Evolutionary conservation across 169 alveolate species (phyloP).

Genomic region (Plasmodium vivax): DNA sequence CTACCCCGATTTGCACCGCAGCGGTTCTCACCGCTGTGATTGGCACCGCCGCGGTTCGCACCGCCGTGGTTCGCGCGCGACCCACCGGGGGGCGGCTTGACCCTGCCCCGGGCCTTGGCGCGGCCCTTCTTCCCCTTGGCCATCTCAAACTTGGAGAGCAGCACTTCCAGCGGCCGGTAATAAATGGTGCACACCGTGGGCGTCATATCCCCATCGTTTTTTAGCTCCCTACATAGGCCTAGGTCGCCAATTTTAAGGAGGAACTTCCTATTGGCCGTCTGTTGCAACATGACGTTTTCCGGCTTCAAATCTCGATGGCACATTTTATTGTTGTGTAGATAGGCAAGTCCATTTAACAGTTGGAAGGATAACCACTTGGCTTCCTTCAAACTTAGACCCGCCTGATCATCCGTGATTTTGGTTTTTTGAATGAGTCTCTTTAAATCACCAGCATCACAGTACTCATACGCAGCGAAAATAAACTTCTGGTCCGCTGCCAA

Average conservation of each 20-base stretch:
- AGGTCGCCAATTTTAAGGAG: slow-evolving; percentile 92
- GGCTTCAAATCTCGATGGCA: slow-evolving; percentile 93
- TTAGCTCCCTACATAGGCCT: slow-evolving; percentile 91
- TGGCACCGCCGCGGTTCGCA: too few relatives aligned
- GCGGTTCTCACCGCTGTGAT: too few relatives aligned
- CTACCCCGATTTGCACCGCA: too few relatives aligned
- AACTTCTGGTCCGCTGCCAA: slow-evolving; percentile 79
- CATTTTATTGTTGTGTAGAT: slow-evolving; percentile 94
- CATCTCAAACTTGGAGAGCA: slow-evolving; percentile 78
- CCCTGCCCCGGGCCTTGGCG: slow-evolving; percentile 25
- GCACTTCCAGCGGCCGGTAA: slow-evolving; percentile 90
- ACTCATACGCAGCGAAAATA: slow-evolving; percentile 89
- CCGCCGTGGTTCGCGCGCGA: background rate
- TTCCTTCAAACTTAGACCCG: slow-evolving; percentile 83
- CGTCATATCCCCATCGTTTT: slow-evolving; percentile 88
- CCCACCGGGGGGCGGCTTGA: background rate
- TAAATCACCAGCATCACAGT: slow-evolving; percentile 84
- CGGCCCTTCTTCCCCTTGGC: slow-evolving; percentile 10
- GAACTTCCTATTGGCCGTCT: slow-evolving; percentile 70
- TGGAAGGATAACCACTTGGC: slow-evolving; percentile 93
- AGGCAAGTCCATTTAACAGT: slow-evolving; percentile 96
- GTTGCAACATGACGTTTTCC: slow-evolving; percentile 90
- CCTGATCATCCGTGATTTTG: slow-evolving; percentile 72
- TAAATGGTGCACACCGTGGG: slow-evolving; percentile 92
- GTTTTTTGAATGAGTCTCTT: slow-evolving; percentile 51